Percentiles rank a stretch among this genome's conserved stretches.
Conservation (phyloP, 768 basidiomycete genomes). For the Phlebiopsis flavidoalba region DNA sequence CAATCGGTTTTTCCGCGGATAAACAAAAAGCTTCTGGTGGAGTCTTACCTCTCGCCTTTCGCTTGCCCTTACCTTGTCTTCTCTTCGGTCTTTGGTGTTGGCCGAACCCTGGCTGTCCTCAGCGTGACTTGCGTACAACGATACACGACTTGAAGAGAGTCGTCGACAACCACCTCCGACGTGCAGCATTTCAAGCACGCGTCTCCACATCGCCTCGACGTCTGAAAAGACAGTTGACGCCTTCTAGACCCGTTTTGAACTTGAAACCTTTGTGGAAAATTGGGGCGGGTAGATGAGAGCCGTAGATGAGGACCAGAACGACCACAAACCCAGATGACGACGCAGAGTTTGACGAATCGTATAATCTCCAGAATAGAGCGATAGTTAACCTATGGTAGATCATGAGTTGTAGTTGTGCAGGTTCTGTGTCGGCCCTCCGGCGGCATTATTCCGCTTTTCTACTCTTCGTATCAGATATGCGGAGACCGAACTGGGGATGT, state of each 20-base stretch:
- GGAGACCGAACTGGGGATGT: slow-evolving; percentile 27
- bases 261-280: slow-evolving; percentile 52
- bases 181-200: slow-evolving; percentile 17
- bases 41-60: neutral
- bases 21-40: neutral
- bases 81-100: neutral
- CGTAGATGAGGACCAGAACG: slow-evolving; percentile 46
- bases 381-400: slow-evolving; percentile 67
- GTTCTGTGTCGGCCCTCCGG: slow-evolving; percentile 48
- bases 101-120: neutral
- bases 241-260: slow-evolving; percentile 18
- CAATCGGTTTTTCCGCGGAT: neutral
- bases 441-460: slow-evolving; percentile 47
- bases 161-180: slow-evolving; percentile 33
- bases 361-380: slow-evolving; percentile 37
- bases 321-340: slow-evolving; percentile 41
- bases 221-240: slow-evolving; percentile 23
- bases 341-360: slow-evolving; percentile 28
- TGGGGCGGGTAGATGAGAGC: slow-evolving; percentile 31
- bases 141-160: slow-evolving; percentile 46
- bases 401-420: slow-evolving; percentile 71
- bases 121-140: slow-evolving; percentile 27
- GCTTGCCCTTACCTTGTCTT: neutral
- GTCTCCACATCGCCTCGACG: slow-evolving; percentile 29
- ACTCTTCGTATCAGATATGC: slow-evolving; percentile 68